Evolutionary conservation across 768 basidiomycete genomes (phyloP), one percentile per base, ranked within the genome.

Genomic region (Psilocybe azurescens): DNA sequence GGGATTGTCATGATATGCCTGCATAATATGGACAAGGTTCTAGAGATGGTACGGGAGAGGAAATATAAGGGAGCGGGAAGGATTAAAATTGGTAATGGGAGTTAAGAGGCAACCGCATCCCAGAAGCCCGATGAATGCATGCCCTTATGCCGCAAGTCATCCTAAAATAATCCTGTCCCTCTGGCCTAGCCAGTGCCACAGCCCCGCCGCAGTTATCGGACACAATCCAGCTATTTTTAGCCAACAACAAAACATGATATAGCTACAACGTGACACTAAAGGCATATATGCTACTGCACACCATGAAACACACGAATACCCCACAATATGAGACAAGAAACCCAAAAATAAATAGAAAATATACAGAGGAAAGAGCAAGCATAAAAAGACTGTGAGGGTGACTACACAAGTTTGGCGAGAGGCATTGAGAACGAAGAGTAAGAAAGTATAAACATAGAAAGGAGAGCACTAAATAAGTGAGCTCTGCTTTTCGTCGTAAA

Each of bases 1-100:
- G 4, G 70, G 68, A 58, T 71, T 69, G 58, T 71, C 70, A 16
- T 53, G 66, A 58, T 71, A 69, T 54, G 68, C 54, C 30, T 51
- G 64, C 69, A 70, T 70, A 50, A 44, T 44, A n/a, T 13, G 1
- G 41, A 44, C 41, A 44, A n/a, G n/a, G n/a, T 13, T 44, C 54
- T 44, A 53, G 33, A 53, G 29, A 39, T 39, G 33, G 44, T 11
- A 29, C 28, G 36, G 3, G 10, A 29, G 47, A 50, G 28, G 28
- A 33, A 53, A 49, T 50, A 56, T 53, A 28, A 50, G 16, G 54
- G 20, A 49, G 20, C 28, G 33, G 20, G 54, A 11, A 54, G 20
- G 30, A 39, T 14, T 3, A 13, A 32, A 16, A 41, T 24, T 38
- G 32, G 56, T 39, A 56, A 46, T 53, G 56, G 38, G n/a, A 33